phyloP scores from a whole-genome alignment of 495 filamentous ascomycete species.

The Penicillium verhagenii region DNA sequence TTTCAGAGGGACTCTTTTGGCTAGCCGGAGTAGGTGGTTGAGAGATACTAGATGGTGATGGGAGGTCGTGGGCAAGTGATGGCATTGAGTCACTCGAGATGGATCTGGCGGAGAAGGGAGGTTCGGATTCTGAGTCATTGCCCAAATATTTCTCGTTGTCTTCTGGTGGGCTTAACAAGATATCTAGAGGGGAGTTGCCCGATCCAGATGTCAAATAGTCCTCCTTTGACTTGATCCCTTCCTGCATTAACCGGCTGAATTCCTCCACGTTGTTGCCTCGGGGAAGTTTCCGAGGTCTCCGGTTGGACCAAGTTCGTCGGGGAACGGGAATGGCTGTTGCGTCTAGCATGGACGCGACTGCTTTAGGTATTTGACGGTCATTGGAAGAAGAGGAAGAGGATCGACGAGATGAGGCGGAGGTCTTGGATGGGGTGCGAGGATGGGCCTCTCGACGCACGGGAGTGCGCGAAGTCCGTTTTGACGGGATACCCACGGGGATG shows the following conservation, averaged over 20 bases:
- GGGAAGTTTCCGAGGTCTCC: constrained; percentile 37
- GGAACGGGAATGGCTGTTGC: constrained; percentile 46
- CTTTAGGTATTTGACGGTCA: constrained; percentile 34
- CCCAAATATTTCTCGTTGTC: constrained; percentile 33
- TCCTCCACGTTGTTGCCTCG: constrained; percentile 45
- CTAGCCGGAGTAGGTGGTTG: constrained; percentile 35
- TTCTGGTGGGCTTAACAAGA: constrained; percentile 48
- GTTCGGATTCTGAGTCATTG: constrained; percentile 41
- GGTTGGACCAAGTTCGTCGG: constrained; percentile 31
- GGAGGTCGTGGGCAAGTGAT: constrained; percentile 56
- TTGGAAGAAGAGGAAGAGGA: constrained; percentile 34
- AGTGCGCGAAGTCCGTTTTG: constrained; percentile 33
- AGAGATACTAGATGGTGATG: constrained; percentile 43
- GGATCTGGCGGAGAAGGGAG: constrained; percentile 47
- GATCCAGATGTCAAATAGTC: constrained; percentile 30
- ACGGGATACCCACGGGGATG: constrained; percentile 45
- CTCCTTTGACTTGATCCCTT: constrained; percentile 35
- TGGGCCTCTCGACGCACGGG: constrained; percentile 21
- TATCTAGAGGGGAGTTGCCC: constrained; percentile 37
- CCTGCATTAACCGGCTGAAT: constrained; percentile 44
- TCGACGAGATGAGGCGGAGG: constrained; percentile 21
- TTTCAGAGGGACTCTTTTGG: constrained; percentile 42
- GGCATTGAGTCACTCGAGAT: constrained; percentile 62
- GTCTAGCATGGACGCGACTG: constrained; percentile 43
- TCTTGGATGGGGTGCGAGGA: constrained; percentile 24